A percentile compares a stretch with the other conserved stretches of the same genome.
Evolutionary conservation across 2,329 filamentous ascomycete genomes (phyloP).

Genomic region (Rhinocladiella mackenziei): DNA sequence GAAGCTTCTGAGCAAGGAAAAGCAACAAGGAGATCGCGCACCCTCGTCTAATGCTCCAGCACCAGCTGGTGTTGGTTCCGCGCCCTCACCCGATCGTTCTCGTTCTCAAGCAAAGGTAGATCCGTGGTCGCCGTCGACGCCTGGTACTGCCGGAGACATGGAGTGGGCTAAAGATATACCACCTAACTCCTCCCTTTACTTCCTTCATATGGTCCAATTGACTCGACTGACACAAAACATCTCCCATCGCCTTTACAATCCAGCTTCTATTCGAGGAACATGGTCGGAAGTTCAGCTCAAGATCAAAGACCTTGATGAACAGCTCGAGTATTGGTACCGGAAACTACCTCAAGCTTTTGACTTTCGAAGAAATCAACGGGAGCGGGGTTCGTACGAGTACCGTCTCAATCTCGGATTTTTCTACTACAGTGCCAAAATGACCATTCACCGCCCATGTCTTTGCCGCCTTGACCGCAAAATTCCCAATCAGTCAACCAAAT

Average conservation of each 20-base stretch:
- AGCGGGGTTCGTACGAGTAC: constrained; percentile 33
- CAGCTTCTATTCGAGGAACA: constrained; percentile 34
- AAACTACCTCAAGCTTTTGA: constrained; percentile 38
- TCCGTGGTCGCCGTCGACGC: constrained; percentile 26
- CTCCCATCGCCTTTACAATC: constrained; percentile 39
- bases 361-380: constrained; percentile 33
- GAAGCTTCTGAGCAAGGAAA: constrained; percentile 36
- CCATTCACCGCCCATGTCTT: constrained; percentile 45
- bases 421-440: constrained; percentile 44
- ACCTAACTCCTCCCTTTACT: constrained; percentile 39
- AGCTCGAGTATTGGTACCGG: constrained; percentile 39
- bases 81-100: constrained; percentile 20
- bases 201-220: constrained; percentile 40
- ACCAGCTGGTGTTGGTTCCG: constrained; percentile 14
- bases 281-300: constrained; percentile 38
- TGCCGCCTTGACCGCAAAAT: constrained; percentile 41
- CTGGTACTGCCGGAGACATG: constrained; percentile 17
- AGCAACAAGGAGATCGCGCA: constrained; percentile 32
- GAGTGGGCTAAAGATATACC: constrained; percentile 32
- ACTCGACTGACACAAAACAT: constrained; percentile 36
- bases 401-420: constrained; percentile 43
- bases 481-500: constrained; percentile 30
- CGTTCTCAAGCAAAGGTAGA: constrained; percentile 20
- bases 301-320: constrained; percentile 36
- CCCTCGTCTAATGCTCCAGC: constrained; percentile 28